Evolutionary conservation across 768 basidiomycete genomes (phyloP), one percentile per base, ranked within the genome.

Genomic region (Udeniomyces megalosporus): DNA sequence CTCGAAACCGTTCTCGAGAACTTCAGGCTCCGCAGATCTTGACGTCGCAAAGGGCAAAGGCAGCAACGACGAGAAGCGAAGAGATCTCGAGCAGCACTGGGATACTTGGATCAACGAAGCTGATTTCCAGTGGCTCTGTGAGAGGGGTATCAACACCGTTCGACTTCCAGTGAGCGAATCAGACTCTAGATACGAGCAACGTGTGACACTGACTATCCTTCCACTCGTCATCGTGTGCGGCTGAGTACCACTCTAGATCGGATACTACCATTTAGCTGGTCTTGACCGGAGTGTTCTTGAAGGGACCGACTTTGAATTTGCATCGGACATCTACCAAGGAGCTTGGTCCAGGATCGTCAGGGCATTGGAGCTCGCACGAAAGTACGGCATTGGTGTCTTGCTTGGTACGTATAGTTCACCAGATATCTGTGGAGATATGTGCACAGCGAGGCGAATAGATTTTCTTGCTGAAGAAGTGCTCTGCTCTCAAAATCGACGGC

Each of bases 211-310:
- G 26, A 26, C n/a, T 26, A 6, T 26, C 17, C 7, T 10, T 26
- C 22, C 20, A 12, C 31, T 35, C 8, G 17, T 5, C 29, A 15
- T 56, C 10, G 31, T 34, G 38, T 42, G 10, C 17, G 38, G 38
- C 17, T 8, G 10, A 17, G 38, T 8, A 42, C 38, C 8, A 42
- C 38, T 22, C 6, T 50, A 73, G 72, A 80, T 82, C 53, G 90
- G 88, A 14, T 93, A 86, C 72, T 92, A 84, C 68, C 87, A 91
- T 62, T 81, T 88, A 61, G 62, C 85, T 24, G 82, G 81, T 38
- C 78, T 80, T 4, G 84, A 89, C 68, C 88, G 88, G 7, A 88
- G 79, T 22, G 68, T 70, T 71, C 80, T 89, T 1, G 68, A 74
- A 11, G 80, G 78, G 5, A 89, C 87, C 0, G 82, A 85, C 61